Evolutionary conservation across 768 basidiomycete species (phyloP), one percentile per base, ranked within the genome.

Genomic region (Russula virescens): DNA sequence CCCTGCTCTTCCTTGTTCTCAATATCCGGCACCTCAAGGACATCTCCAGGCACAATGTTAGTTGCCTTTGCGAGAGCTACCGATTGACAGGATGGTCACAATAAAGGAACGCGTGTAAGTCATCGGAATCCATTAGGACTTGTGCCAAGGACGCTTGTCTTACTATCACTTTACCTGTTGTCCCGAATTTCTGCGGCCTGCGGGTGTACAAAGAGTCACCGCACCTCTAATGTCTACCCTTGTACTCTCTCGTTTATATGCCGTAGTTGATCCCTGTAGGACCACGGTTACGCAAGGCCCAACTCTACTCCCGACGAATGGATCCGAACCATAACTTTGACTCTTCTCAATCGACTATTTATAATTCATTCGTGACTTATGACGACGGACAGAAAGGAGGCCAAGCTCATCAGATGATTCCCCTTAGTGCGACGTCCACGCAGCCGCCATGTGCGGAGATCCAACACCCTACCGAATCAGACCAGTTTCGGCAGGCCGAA

Each of bases 11-110:
- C 40, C 40, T 51, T 50, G 48, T 50, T 49, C 61, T 43, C 47
- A 10, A 34, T 16, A 38, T 28, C 28, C 42, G 53, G 40, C 47
- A 46, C 54, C 23, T 14, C 16, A 25, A 13, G 34, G 54, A 50
- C 61, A 50, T 62, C 42, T 62, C 61, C 61, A 62, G 61, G 61
- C 55, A 62, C 61, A 35, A 16, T 28, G 49, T 45, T 56, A 56
- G 40, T 31, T 51, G n/a, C 31, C 48, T 40, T 48, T 40, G 26
- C 10, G 23, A 28, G 7, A 28, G 28, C 40, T 31, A n/a, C 47
- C 5, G 38, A 38, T 14, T 14, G 8, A 38, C 38, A 38, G 38
- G 38, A 38, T 50, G 14, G 14, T n/a, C 19, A 8, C 31, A 25
- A 50, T 23, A 26, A 48, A 6, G 28, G 13, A 2, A 18, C 23